phyloP scores from a whole-genome alignment of 257 asterid species.

The Euphrasia confusa region DNA sequence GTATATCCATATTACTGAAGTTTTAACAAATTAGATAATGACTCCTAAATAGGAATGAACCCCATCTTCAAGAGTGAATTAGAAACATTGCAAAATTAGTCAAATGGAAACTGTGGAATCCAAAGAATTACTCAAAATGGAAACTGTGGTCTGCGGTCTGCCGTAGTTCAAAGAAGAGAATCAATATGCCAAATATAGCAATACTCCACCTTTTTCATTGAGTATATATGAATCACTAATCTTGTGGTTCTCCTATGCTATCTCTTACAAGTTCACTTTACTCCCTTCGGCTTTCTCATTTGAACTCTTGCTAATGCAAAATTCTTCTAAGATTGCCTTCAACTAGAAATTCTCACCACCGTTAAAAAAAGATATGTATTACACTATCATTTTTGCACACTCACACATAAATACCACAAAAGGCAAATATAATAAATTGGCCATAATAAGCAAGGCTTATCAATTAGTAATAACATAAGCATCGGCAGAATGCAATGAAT shows the following conservation, averaged over 20 bases:
- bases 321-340: too few relatives aligned
- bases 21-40: not conserved
- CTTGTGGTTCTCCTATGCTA: too few relatives aligned
- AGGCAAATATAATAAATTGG: too few relatives aligned
- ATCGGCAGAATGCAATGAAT: slow-evolving; percentile 14
- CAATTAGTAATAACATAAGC: not conserved
- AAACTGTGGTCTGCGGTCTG: not conserved
- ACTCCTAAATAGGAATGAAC: not conserved
- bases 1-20: not conserved
- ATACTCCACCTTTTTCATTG: not conserved
- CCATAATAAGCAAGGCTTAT: too few relatives aligned
- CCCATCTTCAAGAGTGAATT: not conserved
- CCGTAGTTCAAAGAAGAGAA: not conserved
- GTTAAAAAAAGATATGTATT: too few relatives aligned
- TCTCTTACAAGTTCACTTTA: too few relatives aligned
- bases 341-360: too few relatives aligned
- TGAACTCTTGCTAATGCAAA: too few relatives aligned
- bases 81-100: not conserved
- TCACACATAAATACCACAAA: too few relatives aligned
- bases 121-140: not conserved
- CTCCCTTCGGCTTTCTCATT: too few relatives aligned
- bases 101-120: not conserved
- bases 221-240: too few relatives aligned
- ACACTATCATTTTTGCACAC: too few relatives aligned
- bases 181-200: not conserved